phyloP scores from a whole-genome alignment of 805 yeast genomes.

The Wickerhamiella occidentalis region DNA sequence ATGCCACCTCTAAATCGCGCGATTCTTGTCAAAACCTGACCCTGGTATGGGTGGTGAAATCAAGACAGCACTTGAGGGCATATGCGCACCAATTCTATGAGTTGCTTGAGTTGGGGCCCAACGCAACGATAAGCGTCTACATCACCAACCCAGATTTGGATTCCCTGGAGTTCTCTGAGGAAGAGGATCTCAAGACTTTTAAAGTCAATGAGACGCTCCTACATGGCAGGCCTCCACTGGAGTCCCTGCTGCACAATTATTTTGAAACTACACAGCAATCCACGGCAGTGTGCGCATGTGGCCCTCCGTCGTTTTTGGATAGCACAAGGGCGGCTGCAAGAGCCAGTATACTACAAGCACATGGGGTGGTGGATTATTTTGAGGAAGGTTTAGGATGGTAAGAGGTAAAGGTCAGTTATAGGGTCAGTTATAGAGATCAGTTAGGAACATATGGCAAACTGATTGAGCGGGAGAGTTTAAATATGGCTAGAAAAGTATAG shows the following conservation, averaged over 20 bases:
- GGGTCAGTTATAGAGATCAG: no score
- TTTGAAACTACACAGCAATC: constrained; percentile 27
- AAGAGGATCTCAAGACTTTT: not conserved
- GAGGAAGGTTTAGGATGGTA: constrained; percentile 30
- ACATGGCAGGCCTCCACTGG: constrained; percentile 20
- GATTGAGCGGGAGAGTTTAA: no score
- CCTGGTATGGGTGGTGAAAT: constrained; percentile 25
- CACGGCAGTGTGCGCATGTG: constrained; percentile 45
- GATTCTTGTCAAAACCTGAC: constrained; percentile 14
- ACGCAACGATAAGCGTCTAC: constrained; percentile 16
- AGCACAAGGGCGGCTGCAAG: constrained; percentile 34
- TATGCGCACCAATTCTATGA: constrained; percentile 38
- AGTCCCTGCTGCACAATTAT: constrained; percentile 14
- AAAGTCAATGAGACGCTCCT: not conserved
- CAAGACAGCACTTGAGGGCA: constrained; percentile 36
- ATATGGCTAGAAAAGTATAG: no score
- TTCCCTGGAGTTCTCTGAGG: not conserved
- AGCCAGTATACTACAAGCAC: constrained; percentile 18
- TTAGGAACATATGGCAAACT: no score
- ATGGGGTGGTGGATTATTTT: constrained; percentile 26
- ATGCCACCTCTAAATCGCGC: constrained; percentile 30
- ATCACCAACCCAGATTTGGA: constrained; percentile 2
- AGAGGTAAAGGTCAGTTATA: no score
- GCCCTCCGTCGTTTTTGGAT: constrained; percentile 49
- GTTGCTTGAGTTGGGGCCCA: constrained; percentile 26